Base-by-base conservation (phyloP, 2,329 filamentous ascomycete species). In the Didymella pomorum region DNA sequence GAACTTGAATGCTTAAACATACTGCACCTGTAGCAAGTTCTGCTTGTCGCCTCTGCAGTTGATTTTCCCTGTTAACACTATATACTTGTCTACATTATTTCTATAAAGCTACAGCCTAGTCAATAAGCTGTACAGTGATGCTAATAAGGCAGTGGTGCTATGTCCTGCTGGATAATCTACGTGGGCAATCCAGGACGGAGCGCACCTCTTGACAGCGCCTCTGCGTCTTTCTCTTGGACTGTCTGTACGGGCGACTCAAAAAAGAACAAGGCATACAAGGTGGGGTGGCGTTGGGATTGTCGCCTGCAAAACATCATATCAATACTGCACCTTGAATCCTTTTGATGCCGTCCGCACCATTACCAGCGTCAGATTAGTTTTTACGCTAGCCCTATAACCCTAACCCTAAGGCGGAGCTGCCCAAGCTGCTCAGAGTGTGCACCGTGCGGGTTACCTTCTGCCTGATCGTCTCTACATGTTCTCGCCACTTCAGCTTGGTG, bases 191-290 rank as follows among this genome's bases (percentile, higher is more conserved):
- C 12, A 51, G 26, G 18, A 51, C 35, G 16, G 25, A 35, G 39
- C 20, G 29, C 37, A 29, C 28, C 28, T 43, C 25, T 33, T 42
- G 11, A 42, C 9, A 33, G 35, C 25, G 10, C 48, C 48, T 42
- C 46, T 49, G 20, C 31, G 12, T 21, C 20, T 28, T 51, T n/a
- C 25, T 35, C 20, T 16, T 20, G n/a, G 48, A 21, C 48, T 31
- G 35, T 51, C 35, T 35, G 16, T 51, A 42, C 25, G n/a, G 35
- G 35, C 26, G 18, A 47, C 28, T 20, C 29, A 25, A 10, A 28
- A 35, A 47, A 47, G 29, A 47, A 35, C 25, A n/a, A 47, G 45
- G 29, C 45, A 33, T 33, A 26, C 25, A 26, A n/a, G n/a, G n/a
- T n/a, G n/a, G n/a, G n/a, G n/a, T n/a, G n/a, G n/a, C n/a, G n/a